phyloP scores from a whole-genome alignment of 768 basidiomycete genomes.

The Leccinum truebloodii region DNA sequence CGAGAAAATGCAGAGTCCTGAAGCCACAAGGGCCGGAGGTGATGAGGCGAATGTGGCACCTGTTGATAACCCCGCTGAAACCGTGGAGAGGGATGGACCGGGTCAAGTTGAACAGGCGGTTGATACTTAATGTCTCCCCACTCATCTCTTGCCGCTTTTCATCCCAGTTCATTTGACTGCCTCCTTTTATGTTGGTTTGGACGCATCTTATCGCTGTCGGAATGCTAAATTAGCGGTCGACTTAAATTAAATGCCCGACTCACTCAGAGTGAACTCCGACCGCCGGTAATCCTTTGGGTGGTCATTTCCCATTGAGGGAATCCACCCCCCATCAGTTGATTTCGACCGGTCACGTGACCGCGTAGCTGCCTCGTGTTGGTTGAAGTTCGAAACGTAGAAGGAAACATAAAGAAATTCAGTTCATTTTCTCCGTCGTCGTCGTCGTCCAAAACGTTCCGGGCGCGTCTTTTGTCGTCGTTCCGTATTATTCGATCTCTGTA shows the following conservation, averaged over 20 bases:
- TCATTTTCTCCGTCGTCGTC: slow-evolving; percentile 19
- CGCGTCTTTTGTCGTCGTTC: slow-evolving; percentile 17
- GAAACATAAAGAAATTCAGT: slow-evolving; percentile 29
- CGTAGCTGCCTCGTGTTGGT: slow-evolving; percentile 38
- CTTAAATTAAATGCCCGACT: too few species aligned
- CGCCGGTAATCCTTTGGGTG: too few species aligned
- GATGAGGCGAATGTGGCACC: not conserved
- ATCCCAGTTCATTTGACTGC: too few species aligned
- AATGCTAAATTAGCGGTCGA: too few species aligned
- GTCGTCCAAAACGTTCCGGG: slow-evolving; percentile 18
- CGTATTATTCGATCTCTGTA: not conserved
- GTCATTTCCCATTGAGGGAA: too few species aligned
- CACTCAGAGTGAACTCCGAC: too few species aligned
- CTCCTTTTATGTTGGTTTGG: too few species aligned
- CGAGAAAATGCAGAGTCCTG: slow-evolving; percentile 40
- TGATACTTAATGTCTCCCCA: slow-evolving; percentile 14
- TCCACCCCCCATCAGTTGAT: not conserved
- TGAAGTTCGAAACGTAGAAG: slow-evolving; percentile 19
- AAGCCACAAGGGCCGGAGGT: not conserved
- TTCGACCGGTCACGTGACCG: slow-evolving; percentile 35
- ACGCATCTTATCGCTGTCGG: too few species aligned
- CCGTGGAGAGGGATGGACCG: slow-evolving; percentile 20
- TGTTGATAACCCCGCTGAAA: slow-evolving; percentile 8
- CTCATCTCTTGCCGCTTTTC: not conserved
- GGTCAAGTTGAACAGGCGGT: slow-evolving; percentile 23